Conservation (phyloP, 169 alveolate genomes). For the Haemoproteus tartakovskyi region DNA sequence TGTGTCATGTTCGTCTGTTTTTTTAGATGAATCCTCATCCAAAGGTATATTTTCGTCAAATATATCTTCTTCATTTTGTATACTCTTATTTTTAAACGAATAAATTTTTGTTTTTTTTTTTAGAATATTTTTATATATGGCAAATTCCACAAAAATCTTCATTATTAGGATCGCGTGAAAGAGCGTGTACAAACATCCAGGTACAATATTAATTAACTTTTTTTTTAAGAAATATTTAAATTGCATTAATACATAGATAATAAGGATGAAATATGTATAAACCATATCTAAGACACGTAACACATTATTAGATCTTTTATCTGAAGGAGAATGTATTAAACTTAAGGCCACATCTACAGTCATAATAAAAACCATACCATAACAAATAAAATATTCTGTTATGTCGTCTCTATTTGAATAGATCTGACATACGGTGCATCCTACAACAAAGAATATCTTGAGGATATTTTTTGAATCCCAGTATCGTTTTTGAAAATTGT, state of each 20-base stretch:
- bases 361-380: constrained; percentile 19
- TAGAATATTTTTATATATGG: constrained; percentile 29
- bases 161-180: constrained; percentile 27
- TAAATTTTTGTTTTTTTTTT: no score
- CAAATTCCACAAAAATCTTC: constrained; percentile 52
- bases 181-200: constrained; percentile 16
- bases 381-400: constrained; percentile 53
- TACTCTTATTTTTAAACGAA: no score
- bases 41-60: no score
- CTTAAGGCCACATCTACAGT: constrained; percentile 27
- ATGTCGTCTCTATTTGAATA: constrained; percentile 18
- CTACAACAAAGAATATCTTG: constrained; percentile 18
- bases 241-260: constrained; percentile 25
- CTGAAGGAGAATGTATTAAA: constrained; percentile 55
- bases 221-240: constrained; percentile 27
- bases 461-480: constrained; percentile 40
- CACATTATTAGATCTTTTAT: constrained; percentile 51
- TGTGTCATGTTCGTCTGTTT: no score
- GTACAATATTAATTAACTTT: constrained; percentile 5
- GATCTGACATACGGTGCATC: constrained; percentile 29
- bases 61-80: no score
- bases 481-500: constrained; percentile 58
- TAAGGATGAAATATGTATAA: constrained; percentile 29
- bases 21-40: no score
- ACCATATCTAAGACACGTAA: constrained; percentile 22